Evolutionary conservation across 164 flowering plant species (phyloP).

Genomic region (Piper betle): DNA sequence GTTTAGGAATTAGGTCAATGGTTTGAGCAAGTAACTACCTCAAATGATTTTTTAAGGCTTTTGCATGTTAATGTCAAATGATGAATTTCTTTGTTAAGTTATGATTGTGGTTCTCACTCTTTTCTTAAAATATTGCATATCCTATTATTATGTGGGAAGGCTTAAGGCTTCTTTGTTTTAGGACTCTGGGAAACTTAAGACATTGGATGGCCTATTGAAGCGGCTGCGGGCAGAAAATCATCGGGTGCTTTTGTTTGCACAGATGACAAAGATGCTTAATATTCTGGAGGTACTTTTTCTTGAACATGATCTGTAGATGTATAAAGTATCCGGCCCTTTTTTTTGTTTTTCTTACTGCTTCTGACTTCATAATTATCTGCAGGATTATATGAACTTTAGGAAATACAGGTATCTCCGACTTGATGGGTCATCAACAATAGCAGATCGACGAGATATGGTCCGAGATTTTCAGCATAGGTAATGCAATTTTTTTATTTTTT

Average conservation of each 20-base stretch:
- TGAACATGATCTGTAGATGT: not conserved
- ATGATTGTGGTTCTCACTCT: not conserved
- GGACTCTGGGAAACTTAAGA: slow-evolving; percentile 99
- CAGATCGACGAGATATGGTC: slow-evolving; percentile 98
- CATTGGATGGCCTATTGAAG: slow-evolving; percentile 82
- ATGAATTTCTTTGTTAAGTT: too few species aligned
- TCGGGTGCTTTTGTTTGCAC: slow-evolving; percentile 93
- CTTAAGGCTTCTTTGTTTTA: slow-evolving; percentile 6
- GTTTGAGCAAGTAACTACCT: too few species aligned
- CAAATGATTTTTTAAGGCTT: too few species aligned
- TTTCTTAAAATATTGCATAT: not conserved
- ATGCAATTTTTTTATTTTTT: not conserved
- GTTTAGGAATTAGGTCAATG: too few species aligned
- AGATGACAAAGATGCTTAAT: slow-evolving; percentile 98
- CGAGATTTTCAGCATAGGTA: slow-evolving; percentile 92
- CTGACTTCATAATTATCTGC: slow-evolving; percentile 13
- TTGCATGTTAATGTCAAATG: too few species aligned
- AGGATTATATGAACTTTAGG: slow-evolving; percentile 99
- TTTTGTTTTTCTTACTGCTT: not conserved
- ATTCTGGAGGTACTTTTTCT: slow-evolving; percentile 78
- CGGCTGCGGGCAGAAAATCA: slow-evolving; percentile 89
- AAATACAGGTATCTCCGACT: slow-evolving; percentile 85
- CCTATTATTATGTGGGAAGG: not conserved
- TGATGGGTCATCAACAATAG: slow-evolving; percentile 96
- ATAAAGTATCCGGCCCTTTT: not conserved